These are phyloP conservation scores for Mycosphaerella arachidis DNA, from an alignment of 2,329 filamentous ascomycete species.

Conservation along the genomic window DNA sequence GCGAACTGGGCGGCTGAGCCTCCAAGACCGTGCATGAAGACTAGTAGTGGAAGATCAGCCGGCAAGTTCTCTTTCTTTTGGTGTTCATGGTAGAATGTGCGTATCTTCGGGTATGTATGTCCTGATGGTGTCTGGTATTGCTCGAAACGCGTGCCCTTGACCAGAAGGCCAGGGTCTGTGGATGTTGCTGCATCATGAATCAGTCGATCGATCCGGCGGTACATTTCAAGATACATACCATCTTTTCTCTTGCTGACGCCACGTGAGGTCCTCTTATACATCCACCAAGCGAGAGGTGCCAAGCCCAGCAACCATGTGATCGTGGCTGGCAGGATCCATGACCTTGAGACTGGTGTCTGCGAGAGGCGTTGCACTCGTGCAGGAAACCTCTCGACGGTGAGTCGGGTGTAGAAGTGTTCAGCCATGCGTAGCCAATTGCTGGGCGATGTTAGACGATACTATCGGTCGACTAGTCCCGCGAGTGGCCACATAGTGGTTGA, in stretches of 20 bases:
- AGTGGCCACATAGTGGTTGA: background rate
- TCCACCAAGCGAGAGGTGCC: background rate
- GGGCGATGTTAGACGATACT: background rate
- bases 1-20: conserved; percentile 87
- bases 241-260: background rate
- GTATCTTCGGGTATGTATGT: conserved; percentile 68
- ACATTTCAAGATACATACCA: conserved; percentile 4
- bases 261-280: background rate
- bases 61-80: conserved; percentile 78
- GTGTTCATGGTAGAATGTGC: conserved; percentile 80
- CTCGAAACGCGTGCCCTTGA: conserved; percentile 66
- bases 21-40: conserved; percentile 91
- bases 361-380: background rate
- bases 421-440: background rate
- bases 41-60: conserved; percentile 70
- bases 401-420: background rate
- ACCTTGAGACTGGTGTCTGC: background rate
- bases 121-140: conserved; percentile 66
- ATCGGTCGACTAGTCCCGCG: background rate
- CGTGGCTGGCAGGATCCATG: background rate
- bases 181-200: conserved; percentile 8
- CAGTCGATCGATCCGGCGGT: conserved; percentile 5
- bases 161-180: conserved; percentile 75
- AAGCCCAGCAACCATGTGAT: background rate
- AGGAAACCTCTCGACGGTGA: background rate